Evolutionary conservation across 2,329 filamentous ascomycete genomes (phyloP), one percentile per base, ranked within the genome.

Genomic region (Fusarium sp.): DNA sequence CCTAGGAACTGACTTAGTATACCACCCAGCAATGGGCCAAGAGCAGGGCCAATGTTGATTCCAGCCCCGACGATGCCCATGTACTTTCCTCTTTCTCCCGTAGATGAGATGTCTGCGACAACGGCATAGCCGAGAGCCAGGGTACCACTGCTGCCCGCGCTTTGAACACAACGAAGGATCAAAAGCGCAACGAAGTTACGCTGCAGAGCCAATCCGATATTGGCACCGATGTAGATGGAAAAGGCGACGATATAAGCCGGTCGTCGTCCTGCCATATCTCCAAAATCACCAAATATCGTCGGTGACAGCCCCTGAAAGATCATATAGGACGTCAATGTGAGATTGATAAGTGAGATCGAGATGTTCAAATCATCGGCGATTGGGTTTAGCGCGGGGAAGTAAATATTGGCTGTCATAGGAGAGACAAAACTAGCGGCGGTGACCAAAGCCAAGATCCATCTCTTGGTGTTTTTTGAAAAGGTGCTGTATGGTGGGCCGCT

Each of bases 91-190:
- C 93, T 83, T 77, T 95, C 91, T 0, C 87, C 85, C 47, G 86
- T 89, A 1, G 90, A 88, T 0, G 90, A 85, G 7, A 94, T 85
- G 73, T 96, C 93, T 1, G 91, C 90, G 16, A 94, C 87, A 3
- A 94, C 88, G 3, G 89, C 92, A 65, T 87, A 91, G 0, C 88
- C 88, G 2, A 96, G 82, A 0, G 92, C 90, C n/a, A 94, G 83
- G 0, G 91, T 91, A 1, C 89, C 89, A 71, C 88, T 90, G 75
- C 87, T 91, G 1, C 91, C 90, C 1, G 83, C 83, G 32, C 87
- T 89, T 74, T 92, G 90, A 5, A 91, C 61, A 79, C 87, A 88
- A 1, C 90, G 84, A 11, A 92, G 79, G 4, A 91, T 81, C 32
- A 92, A 75, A 22, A 92, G 78, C 0, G 88, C 86, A 1, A 84